Evolutionary conservation across 1,284 basidiomycete species (phyloP).

Genomic region (Meripilus lineatus): DNA sequence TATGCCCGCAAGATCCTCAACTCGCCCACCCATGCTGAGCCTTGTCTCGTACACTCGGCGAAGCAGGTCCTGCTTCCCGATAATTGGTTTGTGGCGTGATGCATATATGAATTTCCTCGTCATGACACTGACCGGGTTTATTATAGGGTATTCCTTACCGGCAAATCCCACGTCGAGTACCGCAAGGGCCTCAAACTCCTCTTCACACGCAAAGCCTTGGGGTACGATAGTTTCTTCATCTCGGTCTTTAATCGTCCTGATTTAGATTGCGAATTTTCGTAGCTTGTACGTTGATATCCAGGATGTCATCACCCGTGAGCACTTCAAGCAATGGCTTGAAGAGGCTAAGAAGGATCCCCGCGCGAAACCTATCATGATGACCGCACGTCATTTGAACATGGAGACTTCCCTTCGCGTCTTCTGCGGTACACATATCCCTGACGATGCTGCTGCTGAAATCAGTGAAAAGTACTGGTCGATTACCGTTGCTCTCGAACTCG

Average conservation of each 20-base stretch:
- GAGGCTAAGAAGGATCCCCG: constrained; percentile 42
- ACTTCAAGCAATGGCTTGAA: constrained; percentile 73
- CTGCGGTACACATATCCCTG: constrained; percentile 87
- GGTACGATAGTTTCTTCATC: constrained; percentile 55
- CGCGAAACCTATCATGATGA: constrained; percentile 81
- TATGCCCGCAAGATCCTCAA: constrained; percentile 92
- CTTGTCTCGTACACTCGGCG: constrained; percentile 91
- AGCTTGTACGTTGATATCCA: constrained; percentile 89
- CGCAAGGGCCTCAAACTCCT: constrained; percentile 88
- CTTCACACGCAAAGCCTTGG: constrained; percentile 91
- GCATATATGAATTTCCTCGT: background rate
- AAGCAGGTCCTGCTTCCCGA: constrained; percentile 85
- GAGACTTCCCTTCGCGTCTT: constrained; percentile 95
- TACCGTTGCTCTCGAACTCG: constrained; percentile 92
- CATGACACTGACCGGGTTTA: constrained; percentile 4
- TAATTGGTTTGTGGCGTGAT: constrained; percentile 69
- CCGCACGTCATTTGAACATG: constrained; percentile 94
- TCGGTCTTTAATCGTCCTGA: background rate
- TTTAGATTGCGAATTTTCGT: no score
- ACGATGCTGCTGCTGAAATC: constrained; percentile 76
- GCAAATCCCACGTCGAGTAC: constrained; percentile 93
- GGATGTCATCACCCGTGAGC: constrained; percentile 79
- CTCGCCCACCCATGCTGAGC: constrained; percentile 85
- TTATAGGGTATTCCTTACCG: constrained; percentile 90
- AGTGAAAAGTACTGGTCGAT: constrained; percentile 96